phyloP scores from a whole-genome alignment of 2,329 filamentous ascomycete species.

The Aspergillus nomiae region DNA sequence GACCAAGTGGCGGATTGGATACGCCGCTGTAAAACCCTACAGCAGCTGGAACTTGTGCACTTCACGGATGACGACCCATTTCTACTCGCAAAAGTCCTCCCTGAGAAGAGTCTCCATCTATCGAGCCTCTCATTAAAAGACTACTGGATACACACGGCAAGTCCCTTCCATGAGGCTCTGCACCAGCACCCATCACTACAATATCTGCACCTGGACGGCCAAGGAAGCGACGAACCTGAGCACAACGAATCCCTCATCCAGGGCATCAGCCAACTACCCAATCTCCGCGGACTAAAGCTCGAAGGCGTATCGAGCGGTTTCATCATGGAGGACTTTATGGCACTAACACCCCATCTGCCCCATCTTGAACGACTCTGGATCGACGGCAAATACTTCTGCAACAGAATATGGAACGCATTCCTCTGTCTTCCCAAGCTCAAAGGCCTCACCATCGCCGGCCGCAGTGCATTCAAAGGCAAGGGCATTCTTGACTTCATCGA shows the following conservation, averaged over 20 bases:
- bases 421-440: conserved; percentile 30
- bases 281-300: conserved; percentile 35
- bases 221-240: conserved; percentile 26
- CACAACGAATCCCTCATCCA: conserved; percentile 34
- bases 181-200: conserved; percentile 29
- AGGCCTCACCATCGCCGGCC: conserved; percentile 32
- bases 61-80: conserved; percentile 52
- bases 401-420: conserved; percentile 28
- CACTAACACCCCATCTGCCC: conserved; percentile 30
- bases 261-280: conserved; percentile 28
- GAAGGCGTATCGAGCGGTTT: conserved; percentile 39
- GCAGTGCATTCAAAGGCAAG: conserved; percentile 34
- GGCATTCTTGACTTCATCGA: conserved; percentile 35
- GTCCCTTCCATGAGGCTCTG: conserved; percentile 32
- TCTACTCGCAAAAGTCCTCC: conserved; percentile 31
- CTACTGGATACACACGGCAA: conserved; percentile 26
- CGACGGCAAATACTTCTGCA: conserved; percentile 32
- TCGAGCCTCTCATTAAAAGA: conserved; percentile 31
- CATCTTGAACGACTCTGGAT: conserved; percentile 37
- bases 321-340: conserved; percentile 30
- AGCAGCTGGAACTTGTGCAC: conserved; percentile 52
- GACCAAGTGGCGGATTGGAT: conserved; percentile 58
- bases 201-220: conserved; percentile 33
- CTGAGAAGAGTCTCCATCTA: conserved; percentile 27
- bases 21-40: conserved; percentile 54